phyloP scores from a whole-genome alignment of 768 basidiomycete species.

The Hemileccinum impolitum region DNA sequence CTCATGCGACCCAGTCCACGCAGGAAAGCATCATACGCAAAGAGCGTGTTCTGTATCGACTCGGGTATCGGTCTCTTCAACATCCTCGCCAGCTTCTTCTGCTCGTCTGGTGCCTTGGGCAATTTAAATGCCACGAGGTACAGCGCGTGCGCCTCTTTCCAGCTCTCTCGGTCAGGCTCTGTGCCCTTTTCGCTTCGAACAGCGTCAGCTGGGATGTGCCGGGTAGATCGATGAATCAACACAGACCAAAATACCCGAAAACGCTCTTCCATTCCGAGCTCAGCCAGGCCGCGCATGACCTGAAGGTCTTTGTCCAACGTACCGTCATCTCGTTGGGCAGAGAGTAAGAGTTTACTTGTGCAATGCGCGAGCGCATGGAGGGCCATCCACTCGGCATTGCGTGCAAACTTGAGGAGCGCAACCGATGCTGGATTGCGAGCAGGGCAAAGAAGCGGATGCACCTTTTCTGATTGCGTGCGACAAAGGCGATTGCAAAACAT shows the following conservation, averaged over 20 bases:
- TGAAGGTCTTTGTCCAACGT: slow-evolving; percentile 44
- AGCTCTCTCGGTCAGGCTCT: slow-evolving; percentile 62
- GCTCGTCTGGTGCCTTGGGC: slow-evolving; percentile 46
- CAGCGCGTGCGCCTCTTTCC: slow-evolving; percentile 62
- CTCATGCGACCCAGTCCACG: slow-evolving; percentile 73
- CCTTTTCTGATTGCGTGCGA: slow-evolving; percentile 55
- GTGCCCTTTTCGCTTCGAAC: slow-evolving; percentile 29
- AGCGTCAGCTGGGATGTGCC: background rate
- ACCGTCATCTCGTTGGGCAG: slow-evolving; percentile 44
- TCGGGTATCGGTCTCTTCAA: slow-evolving; percentile 46
- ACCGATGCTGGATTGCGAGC: slow-evolving; percentile 67
- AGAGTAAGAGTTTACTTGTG: slow-evolving; percentile 59
- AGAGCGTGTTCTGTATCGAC: slow-evolving; percentile 55
- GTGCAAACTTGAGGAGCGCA: slow-evolving; percentile 58
- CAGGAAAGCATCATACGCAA: slow-evolving; percentile 76
- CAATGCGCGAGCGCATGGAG: slow-evolving; percentile 70
- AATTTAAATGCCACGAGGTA: slow-evolving; percentile 61
- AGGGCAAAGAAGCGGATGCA: slow-evolving; percentile 72
- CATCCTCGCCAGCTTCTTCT: slow-evolving; percentile 57
- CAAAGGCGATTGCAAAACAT: slow-evolving; percentile 84
- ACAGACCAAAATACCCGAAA: slow-evolving; percentile 33
- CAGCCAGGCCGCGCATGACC: slow-evolving; percentile 60
- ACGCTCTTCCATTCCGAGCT: slow-evolving; percentile 72
- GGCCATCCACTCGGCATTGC: slow-evolving; percentile 61
- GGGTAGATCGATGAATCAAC: background rate